These are phyloP conservation scores for Cyathus striatus DNA, from an alignment of 768 basidiomycete genomes.

Conservation along the genomic window DNA sequence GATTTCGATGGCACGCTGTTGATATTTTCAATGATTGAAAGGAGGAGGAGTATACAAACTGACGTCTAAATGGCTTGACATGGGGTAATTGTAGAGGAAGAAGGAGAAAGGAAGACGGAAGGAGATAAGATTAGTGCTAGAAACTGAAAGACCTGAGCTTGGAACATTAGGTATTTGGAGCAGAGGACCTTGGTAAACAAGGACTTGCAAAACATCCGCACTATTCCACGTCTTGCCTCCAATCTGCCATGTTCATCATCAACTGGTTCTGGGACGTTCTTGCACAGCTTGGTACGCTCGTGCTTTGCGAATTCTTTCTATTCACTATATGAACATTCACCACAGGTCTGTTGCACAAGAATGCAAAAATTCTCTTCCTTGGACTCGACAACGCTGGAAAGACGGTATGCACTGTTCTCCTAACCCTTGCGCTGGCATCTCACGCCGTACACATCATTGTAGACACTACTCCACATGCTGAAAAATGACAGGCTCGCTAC, in stretches of 20 bases:
- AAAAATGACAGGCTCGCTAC: conserved; percentile 99
- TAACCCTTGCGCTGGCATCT: conserved; percentile 1
- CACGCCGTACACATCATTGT: conserved; percentile 5
- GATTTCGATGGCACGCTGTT: conserved; percentile 72
- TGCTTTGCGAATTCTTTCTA: conserved; percentile 14
- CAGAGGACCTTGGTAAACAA: no score
- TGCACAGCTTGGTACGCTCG: conserved; percentile 89
- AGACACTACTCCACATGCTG: conserved; percentile 98
- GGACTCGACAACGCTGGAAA: conserved; percentile 99
- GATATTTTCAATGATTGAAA: not conserved
- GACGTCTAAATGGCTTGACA: not conserved
- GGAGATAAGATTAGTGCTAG: not conserved
- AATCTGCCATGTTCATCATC: conserved; percentile 84
- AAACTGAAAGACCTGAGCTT: not conserved
- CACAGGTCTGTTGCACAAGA: conserved; percentile 89
- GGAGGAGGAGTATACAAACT: not conserved
- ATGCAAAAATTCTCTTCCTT: conserved; percentile 98
- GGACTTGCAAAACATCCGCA: no score
- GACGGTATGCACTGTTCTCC: conserved; percentile 56
- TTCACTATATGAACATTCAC: not conserved
- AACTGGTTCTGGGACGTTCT: conserved; percentile 98
- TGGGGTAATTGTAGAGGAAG: no score
- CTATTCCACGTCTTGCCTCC: no score
- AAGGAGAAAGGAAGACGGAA: not conserved
- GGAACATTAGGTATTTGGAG: no score